phyloP scores from a whole-genome alignment of 1,284 basidiomycete species.

The Wolfiporia cocos region DNA sequence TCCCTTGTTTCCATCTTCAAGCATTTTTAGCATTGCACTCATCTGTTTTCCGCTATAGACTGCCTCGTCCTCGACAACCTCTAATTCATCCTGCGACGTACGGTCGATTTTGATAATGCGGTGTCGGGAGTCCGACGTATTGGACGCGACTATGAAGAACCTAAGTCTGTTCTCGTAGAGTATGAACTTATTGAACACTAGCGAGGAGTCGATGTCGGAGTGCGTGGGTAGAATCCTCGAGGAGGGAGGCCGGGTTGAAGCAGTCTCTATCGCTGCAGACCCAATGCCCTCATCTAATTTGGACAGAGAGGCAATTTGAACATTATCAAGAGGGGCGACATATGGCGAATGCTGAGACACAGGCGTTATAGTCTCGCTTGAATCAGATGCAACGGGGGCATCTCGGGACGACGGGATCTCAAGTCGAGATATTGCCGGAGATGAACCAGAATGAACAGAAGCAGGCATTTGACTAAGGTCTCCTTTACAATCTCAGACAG shows the following conservation, averaged over 20 bases:
- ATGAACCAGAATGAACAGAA: no score
- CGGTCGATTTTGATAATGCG: constrained; percentile 91
- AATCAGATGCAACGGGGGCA: constrained; percentile 12
- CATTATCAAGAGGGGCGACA: constrained; percentile 10
- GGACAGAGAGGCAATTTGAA: constrained; percentile 6
- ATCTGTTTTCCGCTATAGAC: constrained; percentile 89
- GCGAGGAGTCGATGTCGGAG: constrained; percentile 14
- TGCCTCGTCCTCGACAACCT: constrained; percentile 80
- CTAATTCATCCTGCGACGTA: constrained; percentile 67
- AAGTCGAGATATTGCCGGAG: no score
- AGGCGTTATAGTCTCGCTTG: constrained; percentile 20
- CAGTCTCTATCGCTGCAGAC: constrained; percentile 9
- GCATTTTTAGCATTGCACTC: constrained; percentile 86
- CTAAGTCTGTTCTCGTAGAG: constrained; percentile 86
- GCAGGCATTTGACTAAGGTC: no score
- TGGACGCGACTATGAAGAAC: constrained; percentile 87
- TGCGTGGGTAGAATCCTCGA: constrained; percentile 6
- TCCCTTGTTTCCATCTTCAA: constrained; percentile 89
- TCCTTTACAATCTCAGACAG: no score
- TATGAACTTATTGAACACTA: constrained; percentile 82
- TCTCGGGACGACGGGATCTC: no score
- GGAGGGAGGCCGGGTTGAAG: constrained; percentile 4
- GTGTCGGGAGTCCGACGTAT: constrained; percentile 79
- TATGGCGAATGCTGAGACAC: constrained; percentile 17
- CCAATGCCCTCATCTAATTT: constrained; percentile 15